A percentile compares a stretch with the other conserved stretches of the same genome.
phyloP scores from a whole-genome alignment of 164 flowering plant genomes.

The Taxillus chinensis region DNA sequence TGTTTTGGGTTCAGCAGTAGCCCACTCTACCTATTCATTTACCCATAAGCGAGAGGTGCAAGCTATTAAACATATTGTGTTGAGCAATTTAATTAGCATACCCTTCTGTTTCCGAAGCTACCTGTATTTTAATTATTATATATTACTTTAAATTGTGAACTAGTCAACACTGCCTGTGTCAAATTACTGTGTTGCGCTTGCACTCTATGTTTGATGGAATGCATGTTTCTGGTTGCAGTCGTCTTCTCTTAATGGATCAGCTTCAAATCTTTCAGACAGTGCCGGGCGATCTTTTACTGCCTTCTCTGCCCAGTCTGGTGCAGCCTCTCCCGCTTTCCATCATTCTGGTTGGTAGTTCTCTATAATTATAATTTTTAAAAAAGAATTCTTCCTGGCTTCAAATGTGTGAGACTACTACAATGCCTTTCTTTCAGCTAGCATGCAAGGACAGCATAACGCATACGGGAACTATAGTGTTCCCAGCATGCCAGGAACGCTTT shows the following conservation, averaged over 20 bases:
- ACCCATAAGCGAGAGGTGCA: no score
- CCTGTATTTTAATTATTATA: no score
- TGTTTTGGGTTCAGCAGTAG: no score
- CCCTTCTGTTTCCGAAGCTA: no score
- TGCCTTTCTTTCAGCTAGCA: conserved; percentile 26
- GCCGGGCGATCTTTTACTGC: conserved; percentile 61
- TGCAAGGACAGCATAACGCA: conserved; percentile 68
- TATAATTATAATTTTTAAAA: not conserved
- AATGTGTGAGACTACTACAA: no score
- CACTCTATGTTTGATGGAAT: not conserved
- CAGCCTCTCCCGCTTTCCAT: conserved; percentile 60
- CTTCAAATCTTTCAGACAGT: conserved; percentile 63
- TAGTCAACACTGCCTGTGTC: no score
- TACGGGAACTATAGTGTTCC: conserved; percentile 74
- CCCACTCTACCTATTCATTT: no score
- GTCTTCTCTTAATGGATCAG: conserved; percentile 53
- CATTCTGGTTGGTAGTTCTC: conserved; percentile 45
- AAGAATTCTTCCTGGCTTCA: not conserved
- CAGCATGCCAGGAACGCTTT: conserved; percentile 53
- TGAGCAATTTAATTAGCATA: no score
- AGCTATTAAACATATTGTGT: no score
- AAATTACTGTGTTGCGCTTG: not conserved
- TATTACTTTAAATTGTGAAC: no score
- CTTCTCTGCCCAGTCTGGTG: conserved; percentile 74
- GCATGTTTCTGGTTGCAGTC: conserved; percentile 29